phyloP scores from a whole-genome alignment of 495 filamentous ascomycete genomes.

The Talaromyces trachyspermus region DNA sequence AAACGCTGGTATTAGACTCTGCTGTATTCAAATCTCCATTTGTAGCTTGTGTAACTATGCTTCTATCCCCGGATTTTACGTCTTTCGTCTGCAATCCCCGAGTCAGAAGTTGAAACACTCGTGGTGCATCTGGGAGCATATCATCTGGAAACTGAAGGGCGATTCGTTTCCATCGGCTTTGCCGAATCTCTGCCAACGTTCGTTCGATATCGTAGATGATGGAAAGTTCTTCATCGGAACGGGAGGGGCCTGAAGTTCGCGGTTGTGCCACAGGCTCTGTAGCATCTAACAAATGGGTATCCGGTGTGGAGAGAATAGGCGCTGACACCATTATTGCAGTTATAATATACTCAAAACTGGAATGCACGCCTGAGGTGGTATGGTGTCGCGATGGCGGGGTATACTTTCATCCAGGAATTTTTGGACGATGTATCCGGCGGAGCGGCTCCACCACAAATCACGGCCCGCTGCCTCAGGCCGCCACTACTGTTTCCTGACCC shows the following conservation, averaged over 20 bases:
- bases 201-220: constrained; percentile 80
- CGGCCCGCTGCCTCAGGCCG: too few relatives aligned
- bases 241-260: constrained; percentile 18
- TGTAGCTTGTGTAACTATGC: neutral
- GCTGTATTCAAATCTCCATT: constrained; percentile 14
- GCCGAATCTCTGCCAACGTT: constrained; percentile 66
- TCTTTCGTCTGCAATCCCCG: constrained; percentile 45
- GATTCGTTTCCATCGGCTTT: constrained; percentile 64
- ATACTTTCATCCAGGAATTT: constrained; percentile 8
- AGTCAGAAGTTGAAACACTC: constrained; percentile 64
- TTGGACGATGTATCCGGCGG: constrained; percentile 10
- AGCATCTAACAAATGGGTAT: constrained; percentile 65
- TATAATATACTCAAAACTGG: neutral
- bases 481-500: too few relatives aligned
- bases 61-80: neutral
- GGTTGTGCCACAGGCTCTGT: constrained; percentile 22
- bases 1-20: too few relatives aligned
- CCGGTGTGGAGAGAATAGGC: constrained; percentile 83
- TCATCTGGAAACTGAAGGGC: constrained; percentile 92
- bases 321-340: constrained; percentile 38
- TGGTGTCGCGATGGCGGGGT: constrained; percentile 1
- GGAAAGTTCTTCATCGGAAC: constrained; percentile 62
- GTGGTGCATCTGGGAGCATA: constrained; percentile 78
- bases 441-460: constrained; percentile 2
- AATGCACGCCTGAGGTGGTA: neutral